phyloP scores from a whole-genome alignment of 2,329 filamentous ascomycete genomes.

The Trichoderma gracile region DNA sequence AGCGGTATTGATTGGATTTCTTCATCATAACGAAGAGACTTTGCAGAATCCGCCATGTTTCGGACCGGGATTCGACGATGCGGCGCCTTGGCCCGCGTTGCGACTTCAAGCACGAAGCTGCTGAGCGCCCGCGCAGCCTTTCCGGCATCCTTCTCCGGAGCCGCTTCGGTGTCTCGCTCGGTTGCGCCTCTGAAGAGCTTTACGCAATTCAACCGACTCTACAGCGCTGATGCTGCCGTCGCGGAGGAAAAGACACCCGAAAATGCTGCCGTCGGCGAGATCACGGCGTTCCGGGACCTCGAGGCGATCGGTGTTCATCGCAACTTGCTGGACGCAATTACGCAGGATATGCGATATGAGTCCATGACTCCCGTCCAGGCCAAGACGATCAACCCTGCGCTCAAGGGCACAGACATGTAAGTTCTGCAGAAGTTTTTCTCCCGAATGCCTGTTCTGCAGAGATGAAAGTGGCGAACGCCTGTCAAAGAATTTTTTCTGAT shows the following conservation, averaged over 20 bases:
- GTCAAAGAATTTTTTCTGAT: slow-evolving; percentile 2
- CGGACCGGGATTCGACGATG: slow-evolving; percentile 44
- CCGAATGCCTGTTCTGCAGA: background rate
- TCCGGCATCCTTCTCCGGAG: slow-evolving; percentile 32
- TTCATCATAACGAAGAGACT: background rate
- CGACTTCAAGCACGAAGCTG: slow-evolving; percentile 35
- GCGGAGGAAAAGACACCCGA: slow-evolving; percentile 29
- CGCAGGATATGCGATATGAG: slow-evolving; percentile 70
- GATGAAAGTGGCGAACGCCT: no score
- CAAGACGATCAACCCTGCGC: slow-evolving; percentile 75
- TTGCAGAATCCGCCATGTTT: slow-evolving; percentile 35
- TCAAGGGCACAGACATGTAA: slow-evolving; percentile 82
- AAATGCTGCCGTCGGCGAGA: slow-evolving; percentile 28
- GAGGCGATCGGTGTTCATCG: slow-evolving; percentile 55
- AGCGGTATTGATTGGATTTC: background rate
- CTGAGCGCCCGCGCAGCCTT: slow-evolving; percentile 35
- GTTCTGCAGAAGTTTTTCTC: slow-evolving; percentile 36
- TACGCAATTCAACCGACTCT: slow-evolving; percentile 36
- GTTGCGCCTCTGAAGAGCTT: slow-evolving; percentile 31
- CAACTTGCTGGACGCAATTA: slow-evolving; percentile 68
- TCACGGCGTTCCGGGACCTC: slow-evolving; percentile 50
- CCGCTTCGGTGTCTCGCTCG: slow-evolving; percentile 29
- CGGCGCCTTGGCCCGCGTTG: slow-evolving; percentile 40
- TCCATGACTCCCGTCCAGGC: slow-evolving; percentile 92
- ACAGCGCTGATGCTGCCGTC: slow-evolving; percentile 44